phyloP scores from a whole-genome alignment of 768 basidiomycete genomes.

The Stropharia rugosoannulata region DNA sequence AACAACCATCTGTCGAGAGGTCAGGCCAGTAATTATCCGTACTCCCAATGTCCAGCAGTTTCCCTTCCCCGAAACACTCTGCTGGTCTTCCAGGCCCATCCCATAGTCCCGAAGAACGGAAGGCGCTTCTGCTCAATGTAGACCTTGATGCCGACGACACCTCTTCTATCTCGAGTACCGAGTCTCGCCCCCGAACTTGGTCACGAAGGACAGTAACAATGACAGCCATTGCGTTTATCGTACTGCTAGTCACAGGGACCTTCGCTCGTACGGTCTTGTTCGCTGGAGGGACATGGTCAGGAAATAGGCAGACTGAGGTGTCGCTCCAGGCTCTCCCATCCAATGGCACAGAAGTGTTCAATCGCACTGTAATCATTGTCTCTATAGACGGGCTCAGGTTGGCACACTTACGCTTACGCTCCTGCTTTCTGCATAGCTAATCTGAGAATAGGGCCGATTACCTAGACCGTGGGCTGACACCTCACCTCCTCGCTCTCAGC shows the following conservation, averaged over 20 bases:
- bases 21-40: too few species aligned
- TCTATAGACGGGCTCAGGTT: conserved; percentile 87
- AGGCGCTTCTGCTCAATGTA: conserved; percentile 11
- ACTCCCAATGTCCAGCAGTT: background rate
- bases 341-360: conserved; percentile 85
- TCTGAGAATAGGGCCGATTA: conserved; percentile 69
- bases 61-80: background rate
- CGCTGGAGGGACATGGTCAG: conserved; percentile 15
- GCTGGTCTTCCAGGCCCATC: background rate
- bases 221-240: conserved; percentile 37
- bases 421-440: background rate
- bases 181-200: conserved; percentile 24
- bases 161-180: conserved; percentile 1
- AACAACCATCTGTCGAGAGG: too few species aligned
- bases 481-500: conserved; percentile 78
- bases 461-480: conserved; percentile 81
- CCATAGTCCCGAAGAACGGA: conserved; percentile 1
- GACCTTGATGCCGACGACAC: conserved; percentile 18
- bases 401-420: conserved; percentile 12
- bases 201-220: conserved; percentile 36
- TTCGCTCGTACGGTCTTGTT: conserved; percentile 38
- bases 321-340: conserved; percentile 47
- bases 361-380: conserved; percentile 77
- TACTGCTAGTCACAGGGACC: conserved; percentile 41
- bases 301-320: conserved; percentile 28